These are phyloP conservation scores for Talaromyces funiculosus DNA, from an alignment of 2,329 filamentous ascomycete genomes.

Conservation along the genomic window DNA sequence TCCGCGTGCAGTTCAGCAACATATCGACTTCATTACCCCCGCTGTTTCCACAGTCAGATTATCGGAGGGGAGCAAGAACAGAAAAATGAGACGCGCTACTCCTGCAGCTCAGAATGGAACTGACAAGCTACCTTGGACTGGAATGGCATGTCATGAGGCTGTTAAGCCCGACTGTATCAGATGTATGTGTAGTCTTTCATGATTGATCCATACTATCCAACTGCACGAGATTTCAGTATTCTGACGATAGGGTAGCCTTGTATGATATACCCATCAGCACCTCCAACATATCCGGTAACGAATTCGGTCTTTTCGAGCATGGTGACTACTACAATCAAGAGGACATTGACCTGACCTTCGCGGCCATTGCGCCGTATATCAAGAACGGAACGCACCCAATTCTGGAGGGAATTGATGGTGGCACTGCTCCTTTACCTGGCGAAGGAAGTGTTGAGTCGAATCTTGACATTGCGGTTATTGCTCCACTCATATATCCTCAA, in stretches of 20 bases:
- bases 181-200: neutral
- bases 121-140: neutral
- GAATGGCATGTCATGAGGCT: neutral
- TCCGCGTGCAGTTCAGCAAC: neutral
- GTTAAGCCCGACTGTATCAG: conserved; percentile 4
- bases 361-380: neutral
- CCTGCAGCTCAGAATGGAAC: neutral
- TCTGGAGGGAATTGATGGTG: conserved; percentile 2
- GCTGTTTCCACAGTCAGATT: neutral
- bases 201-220: neutral
- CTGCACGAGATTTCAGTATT: neutral
- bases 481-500: conserved; percentile 6
- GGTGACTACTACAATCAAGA: neutral
- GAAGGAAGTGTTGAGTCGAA: neutral
- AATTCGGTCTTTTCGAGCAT: conserved; percentile 3
- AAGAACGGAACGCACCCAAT: neutral
- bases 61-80: neutral
- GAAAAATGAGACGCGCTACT: neutral
- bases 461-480: conserved; percentile 1
- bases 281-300: neutral
- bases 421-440: neutral
- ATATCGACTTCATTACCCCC: conserved; percentile 9
- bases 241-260: neutral
- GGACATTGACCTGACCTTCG: neutral
- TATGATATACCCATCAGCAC: conserved; percentile 1